Conservation (phyloP, 2,329 filamentous ascomycete genomes). For the Penicillium digitatum region DNA sequence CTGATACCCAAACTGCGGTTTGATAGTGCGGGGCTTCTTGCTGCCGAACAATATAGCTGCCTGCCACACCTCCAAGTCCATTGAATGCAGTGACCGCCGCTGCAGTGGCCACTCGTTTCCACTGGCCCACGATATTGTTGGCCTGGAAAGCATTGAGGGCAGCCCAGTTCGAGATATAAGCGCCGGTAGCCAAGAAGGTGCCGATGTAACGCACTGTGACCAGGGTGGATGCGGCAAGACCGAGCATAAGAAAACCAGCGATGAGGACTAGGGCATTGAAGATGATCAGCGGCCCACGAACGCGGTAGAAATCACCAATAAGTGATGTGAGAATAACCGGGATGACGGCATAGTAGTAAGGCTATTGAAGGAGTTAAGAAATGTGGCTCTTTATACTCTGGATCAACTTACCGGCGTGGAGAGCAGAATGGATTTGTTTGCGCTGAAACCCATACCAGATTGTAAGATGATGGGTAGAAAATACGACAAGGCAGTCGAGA, state of each 20-base stretch:
- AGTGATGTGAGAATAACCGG: constrained; percentile 61
- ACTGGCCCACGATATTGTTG: constrained; percentile 62
- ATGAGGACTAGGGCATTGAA: constrained; percentile 63
- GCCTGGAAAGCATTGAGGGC: constrained; percentile 61
- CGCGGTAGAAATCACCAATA: constrained; percentile 57
- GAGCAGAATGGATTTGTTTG: constrained; percentile 56
- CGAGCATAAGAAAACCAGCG: constrained; percentile 62
- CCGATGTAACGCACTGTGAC: constrained; percentile 62
- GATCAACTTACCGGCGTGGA: constrained; percentile 51
- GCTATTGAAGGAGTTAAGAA: constrained; percentile 28
- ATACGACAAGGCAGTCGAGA: constrained; percentile 62
- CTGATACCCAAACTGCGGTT: constrained; percentile 65
- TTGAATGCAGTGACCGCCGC: constrained; percentile 59
- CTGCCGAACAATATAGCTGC: constrained; percentile 61
- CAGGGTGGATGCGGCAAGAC: constrained; percentile 51
- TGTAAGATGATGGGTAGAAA: constrained; percentile 60
- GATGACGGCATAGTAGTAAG: constrained; percentile 64
- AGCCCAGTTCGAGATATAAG: constrained; percentile 67
- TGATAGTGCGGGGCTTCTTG: constrained; percentile 59
- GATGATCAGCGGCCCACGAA: constrained; percentile 60
- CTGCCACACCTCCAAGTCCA: constrained; percentile 61
- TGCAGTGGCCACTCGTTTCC: constrained; percentile 61
- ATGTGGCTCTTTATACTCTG: neutral
- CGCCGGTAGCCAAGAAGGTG: constrained; percentile 62
- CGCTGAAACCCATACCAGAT: constrained; percentile 53